Percentiles rank a stretch among this genome's conserved stretches.
Evolutionary conservation across 345 rosid genomes (phyloP).

Genomic region (Salix suchowensis): DNA sequence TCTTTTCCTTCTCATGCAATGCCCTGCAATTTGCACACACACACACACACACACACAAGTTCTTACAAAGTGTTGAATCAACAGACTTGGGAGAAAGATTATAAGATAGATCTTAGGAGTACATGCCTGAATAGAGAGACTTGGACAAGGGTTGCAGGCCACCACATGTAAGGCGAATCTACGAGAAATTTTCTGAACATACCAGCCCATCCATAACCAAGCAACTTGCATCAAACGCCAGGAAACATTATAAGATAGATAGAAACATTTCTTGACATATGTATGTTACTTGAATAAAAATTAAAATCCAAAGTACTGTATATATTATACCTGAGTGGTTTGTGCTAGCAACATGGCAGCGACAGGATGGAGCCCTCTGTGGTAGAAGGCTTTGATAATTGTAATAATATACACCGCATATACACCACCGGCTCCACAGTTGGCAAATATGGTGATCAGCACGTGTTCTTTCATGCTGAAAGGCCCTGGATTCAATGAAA

Average conservation of each 20-base stretch:
- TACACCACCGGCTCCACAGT: conserved; percentile 26
- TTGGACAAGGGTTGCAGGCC: conserved; percentile 80
- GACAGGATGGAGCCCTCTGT: conserved; percentile 10
- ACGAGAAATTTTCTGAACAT: conserved; percentile 59
- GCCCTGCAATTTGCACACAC: conserved; percentile 36
- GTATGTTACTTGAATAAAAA: too few relatives aligned
- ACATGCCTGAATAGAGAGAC: conserved; percentile 72
- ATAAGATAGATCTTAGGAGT: not conserved
- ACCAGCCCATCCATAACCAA: conserved; percentile 89
- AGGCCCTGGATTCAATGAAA: conserved; percentile 54
- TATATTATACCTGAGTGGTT: conserved; percentile 58
- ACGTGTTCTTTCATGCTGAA: conserved; percentile 48
- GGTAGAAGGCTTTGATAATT: conserved; percentile 38
- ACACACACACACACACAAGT: too few relatives aligned
- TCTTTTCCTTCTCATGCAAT: conserved; percentile 58
- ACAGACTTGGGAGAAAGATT: not conserved
- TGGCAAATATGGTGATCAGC: conserved; percentile 40
- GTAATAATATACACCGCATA: conserved; percentile 25
- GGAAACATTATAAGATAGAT: not conserved
- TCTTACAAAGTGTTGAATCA: not conserved
- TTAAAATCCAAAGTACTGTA: too few relatives aligned
- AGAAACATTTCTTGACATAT: not conserved
- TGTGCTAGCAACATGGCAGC: conserved; percentile 50
- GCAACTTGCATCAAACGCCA: conserved; percentile 33
- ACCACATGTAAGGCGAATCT: conserved; percentile 88